Percentiles rank a stretch among this genome's conserved stretches.
Conservation (phyloP, 1,139 yeast species). For the Saccharomyces hybrid region DNA sequence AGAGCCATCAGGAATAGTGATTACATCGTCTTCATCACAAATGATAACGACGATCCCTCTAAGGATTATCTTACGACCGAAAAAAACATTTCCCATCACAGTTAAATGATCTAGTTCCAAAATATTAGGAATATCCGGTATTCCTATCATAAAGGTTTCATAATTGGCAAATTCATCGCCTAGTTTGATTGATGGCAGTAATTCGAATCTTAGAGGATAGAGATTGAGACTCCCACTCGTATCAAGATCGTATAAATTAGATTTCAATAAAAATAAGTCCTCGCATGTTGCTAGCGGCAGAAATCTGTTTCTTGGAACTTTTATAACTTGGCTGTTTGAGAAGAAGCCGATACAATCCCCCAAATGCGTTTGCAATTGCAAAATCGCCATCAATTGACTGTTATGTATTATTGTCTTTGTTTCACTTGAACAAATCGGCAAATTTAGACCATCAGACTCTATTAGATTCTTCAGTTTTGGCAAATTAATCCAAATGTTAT, state of each 20-base stretch:
- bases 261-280: slow-evolving; percentile 85
- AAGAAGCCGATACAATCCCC: slow-evolving; percentile 98
- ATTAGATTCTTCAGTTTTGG: slow-evolving; percentile 89
- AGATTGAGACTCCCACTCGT: slow-evolving; percentile 78
- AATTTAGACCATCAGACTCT: slow-evolving; percentile 71
- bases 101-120: slow-evolving; percentile 91
- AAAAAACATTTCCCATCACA: slow-evolving; percentile 83
- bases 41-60: slow-evolving; percentile 94
- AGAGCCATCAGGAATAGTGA: slow-evolving; percentile 90
- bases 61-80: slow-evolving; percentile 78
- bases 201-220: slow-evolving; percentile 81
- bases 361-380: slow-evolving; percentile 96
- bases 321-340: slow-evolving; percentile 92
- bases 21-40: slow-evolving; percentile 87
- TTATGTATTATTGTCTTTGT: slow-evolving; percentile 59
- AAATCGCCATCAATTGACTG: slow-evolving; percentile 76
- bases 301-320: slow-evolving; percentile 95
- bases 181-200: slow-evolving; percentile 89
- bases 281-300: slow-evolving; percentile 97
- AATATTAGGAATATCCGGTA: slow-evolving; percentile 88
- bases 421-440: slow-evolving; percentile 92
- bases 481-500: slow-evolving; percentile 94
- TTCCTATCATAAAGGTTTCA: slow-evolving; percentile 78
- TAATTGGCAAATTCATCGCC: slow-evolving; percentile 97
- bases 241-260: slow-evolving; percentile 82